Conservation (phyloP, 164 flowering plant genomes). For the Pachysandra terminalis region DNA sequence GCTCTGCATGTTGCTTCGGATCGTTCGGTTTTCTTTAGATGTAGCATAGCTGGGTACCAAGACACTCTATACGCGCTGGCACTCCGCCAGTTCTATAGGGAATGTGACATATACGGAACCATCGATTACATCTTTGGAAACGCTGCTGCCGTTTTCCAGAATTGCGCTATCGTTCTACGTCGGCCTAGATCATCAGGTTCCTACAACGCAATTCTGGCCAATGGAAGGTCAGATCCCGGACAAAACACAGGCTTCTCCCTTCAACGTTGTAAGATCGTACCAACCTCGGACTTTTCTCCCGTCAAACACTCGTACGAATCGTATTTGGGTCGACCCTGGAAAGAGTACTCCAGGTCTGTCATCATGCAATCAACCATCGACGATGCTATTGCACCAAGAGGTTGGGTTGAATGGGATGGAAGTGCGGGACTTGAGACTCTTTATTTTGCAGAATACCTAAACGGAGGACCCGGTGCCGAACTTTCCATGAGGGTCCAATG, state of each 20-base stretch:
- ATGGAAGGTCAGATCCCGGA: slow-evolving; percentile 41
- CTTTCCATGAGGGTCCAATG: slow-evolving; percentile 36
- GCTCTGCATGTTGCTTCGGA: slow-evolving; percentile 36
- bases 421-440: slow-evolving; percentile 18
- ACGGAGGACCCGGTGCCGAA: slow-evolving; percentile 39
- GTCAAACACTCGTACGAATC: slow-evolving; percentile 22
- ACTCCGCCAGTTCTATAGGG: slow-evolving; percentile 44
- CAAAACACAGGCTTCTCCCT: slow-evolving; percentile 46
- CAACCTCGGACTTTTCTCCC: slow-evolving; percentile 25
- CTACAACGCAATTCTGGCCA: slow-evolving; percentile 35
- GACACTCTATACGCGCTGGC: slow-evolving; percentile 42
- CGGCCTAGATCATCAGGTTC: slow-evolving; percentile 11
- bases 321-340: slow-evolving; percentile 56
- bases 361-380: slow-evolving; percentile 43
- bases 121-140: slow-evolving; percentile 50
- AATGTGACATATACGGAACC: slow-evolving; percentile 43
- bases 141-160: slow-evolving; percentile 42
- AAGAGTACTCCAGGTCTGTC: slow-evolving; percentile 39
- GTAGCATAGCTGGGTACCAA: slow-evolving; percentile 45
- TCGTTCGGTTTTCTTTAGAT: slow-evolving; percentile 31
- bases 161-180: slow-evolving; percentile 29
- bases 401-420: slow-evolving; percentile 46
- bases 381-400: slow-evolving; percentile 27
- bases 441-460: slow-evolving; percentile 43
- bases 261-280: slow-evolving; percentile 29